Evolutionary conservation across 768 basidiomycete species (phyloP), one percentile per base, ranked within the genome.

Genomic region (Hericium rajendrae): DNA sequence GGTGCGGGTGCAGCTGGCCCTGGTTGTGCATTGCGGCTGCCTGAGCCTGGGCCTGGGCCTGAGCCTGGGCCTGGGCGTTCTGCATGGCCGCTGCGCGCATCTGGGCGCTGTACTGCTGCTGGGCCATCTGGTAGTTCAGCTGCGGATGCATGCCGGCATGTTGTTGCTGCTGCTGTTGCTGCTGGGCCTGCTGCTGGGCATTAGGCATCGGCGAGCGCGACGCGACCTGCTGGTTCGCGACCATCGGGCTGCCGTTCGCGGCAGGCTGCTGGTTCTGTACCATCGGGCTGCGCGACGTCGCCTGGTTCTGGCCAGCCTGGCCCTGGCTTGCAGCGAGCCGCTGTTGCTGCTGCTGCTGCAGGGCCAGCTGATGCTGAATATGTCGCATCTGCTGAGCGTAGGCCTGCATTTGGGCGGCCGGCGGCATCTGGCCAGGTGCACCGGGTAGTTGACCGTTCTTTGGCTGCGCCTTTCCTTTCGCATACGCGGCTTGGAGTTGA

Each of bases 281-380:
- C 57, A 62, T 64, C 38, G 64, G 62, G 16, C 60, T 64, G 3
- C 64, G 66, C 3, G 62, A 50, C 20, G 65, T 57, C 11, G 60
- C 56, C 24, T 60, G 50, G 2, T 59, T 50, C 46, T 51, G 65
- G 20, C 48, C 66, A 66, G 28, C 62, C 57, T 41, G 69, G 62
- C 28, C 63, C 50, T 56, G 65, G 13, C 18, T n/a, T 4, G 55
- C 38, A 54, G 48, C 20, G 55, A 57, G 53, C 26, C 57, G 61
- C 52, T 64, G 64, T 40, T 55, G 61, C 51, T 51, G 53, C 53
- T 49, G 56, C 20, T 20, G 24, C 26, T 57, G 50, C 13, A 39
- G 2, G 12, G 53, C 52, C 6, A 39, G 54, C 16, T 61, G 56
- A n/a, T 67, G 73, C 39, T 68, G 64, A 9, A 52, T 57, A 11